phyloP scores from a whole-genome alignment of 2,329 filamentous ascomycete genomes.

The Peltaster fructicola region DNA sequence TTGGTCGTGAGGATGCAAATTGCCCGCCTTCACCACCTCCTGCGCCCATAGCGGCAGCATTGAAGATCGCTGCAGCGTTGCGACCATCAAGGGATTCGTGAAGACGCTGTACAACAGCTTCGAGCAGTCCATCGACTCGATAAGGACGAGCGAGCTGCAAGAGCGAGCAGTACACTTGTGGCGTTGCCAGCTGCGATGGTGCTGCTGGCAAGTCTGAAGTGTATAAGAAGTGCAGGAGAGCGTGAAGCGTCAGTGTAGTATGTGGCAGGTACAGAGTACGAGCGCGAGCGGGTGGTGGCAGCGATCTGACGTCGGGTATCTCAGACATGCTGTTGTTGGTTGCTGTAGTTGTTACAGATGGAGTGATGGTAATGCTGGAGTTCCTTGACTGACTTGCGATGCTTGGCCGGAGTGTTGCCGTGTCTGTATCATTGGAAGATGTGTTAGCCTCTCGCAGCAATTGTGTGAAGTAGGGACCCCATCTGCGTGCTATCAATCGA shows the following conservation, averaged over 20 bases:
- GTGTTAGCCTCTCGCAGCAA: conserved; percentile 66
- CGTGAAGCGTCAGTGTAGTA: conserved; percentile 73
- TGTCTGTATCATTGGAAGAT: conserved; percentile 53
- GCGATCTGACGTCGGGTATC: conserved; percentile 34
- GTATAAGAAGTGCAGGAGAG: conserved; percentile 83
- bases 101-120: conserved; percentile 79
- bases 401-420: conserved; percentile 53
- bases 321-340: conserved; percentile 29
- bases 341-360: conserved; percentile 24
- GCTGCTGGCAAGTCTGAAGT: conserved; percentile 70
- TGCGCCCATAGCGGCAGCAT: conserved; percentile 93
- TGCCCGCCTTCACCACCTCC: conserved; percentile 76
- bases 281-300: conserved; percentile 48
- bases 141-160: conserved; percentile 88
- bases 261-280: conserved; percentile 86
- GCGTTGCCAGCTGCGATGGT: conserved; percentile 65
- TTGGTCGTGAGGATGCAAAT: conserved; percentile 26
- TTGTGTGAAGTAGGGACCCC: conserved; percentile 93
- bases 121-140: conserved; percentile 76
- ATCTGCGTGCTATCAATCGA: conserved; percentile 66
- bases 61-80: conserved; percentile 94
- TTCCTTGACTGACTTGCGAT: conserved; percentile 40
- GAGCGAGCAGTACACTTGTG: conserved; percentile 87
- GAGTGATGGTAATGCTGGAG: conserved; percentile 74
- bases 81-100: conserved; percentile 79